phyloP scores from a whole-genome alignment of 257 asterid species.

The Solanum verrucosum region DNA sequence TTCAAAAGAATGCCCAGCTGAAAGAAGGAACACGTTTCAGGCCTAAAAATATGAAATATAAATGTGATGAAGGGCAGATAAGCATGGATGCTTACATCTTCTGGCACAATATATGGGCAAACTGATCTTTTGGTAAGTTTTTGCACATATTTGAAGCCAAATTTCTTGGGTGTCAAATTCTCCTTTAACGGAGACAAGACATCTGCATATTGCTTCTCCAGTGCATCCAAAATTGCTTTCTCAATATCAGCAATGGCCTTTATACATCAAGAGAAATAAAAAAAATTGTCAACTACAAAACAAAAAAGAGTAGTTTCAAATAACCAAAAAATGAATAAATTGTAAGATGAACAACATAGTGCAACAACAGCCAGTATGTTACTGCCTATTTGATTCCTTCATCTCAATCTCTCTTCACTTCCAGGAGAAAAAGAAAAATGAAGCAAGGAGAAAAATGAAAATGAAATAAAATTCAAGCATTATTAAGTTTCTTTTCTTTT shows the following conservation, averaged over 20 bases:
- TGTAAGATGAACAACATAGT: neutral
- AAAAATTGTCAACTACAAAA: neutral
- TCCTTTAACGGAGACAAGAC: conserved; percentile 40
- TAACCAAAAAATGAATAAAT: neutral
- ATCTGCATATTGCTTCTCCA: conserved; percentile 50
- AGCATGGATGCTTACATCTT: conserved; percentile 20
- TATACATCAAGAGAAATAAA: neutral
- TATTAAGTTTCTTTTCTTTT: neutral
- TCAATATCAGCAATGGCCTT: conserved; percentile 51
- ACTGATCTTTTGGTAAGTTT: conserved; percentile 37
- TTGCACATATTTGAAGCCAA: conserved; percentile 41
- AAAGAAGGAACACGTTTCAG: neutral
- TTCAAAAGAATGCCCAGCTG: conserved; percentile 47
- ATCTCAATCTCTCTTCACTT: neutral
- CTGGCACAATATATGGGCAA: conserved; percentile 30
- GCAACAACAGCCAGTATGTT: neutral
- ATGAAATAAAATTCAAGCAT: neutral
- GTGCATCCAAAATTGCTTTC: conserved; percentile 42
- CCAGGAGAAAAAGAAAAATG: neutral
- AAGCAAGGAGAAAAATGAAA: neutral
- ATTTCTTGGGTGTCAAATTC: conserved; percentile 30
- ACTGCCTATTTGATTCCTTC: neutral
- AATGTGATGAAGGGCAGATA: neutral
- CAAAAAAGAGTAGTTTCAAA: neutral
- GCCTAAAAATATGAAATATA: neutral